Conservation (phyloP, 345 rosid genomes). For the Physaria fendleri region DNA sequence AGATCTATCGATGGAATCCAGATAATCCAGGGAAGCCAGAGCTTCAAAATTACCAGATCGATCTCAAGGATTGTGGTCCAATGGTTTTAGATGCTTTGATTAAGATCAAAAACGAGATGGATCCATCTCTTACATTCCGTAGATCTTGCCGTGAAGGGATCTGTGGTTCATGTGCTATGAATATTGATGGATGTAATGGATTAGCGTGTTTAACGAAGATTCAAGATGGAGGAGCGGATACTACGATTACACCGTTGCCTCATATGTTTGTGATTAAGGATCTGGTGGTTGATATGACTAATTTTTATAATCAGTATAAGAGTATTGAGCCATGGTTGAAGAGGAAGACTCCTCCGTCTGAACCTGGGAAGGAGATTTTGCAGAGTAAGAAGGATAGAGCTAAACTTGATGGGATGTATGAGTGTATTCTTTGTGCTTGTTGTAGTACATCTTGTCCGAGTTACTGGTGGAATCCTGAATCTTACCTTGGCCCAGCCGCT, state of each 20-base stretch:
- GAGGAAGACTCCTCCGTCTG: constrained; percentile 68
- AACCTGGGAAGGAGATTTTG: constrained; percentile 71
- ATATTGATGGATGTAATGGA: constrained; percentile 95
- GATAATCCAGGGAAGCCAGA: constrained; percentile 73
- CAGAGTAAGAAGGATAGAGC: constrained; percentile 94
- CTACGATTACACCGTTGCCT: constrained; percentile 79
- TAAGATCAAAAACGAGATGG: constrained; percentile 97
- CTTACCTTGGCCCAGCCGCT: constrained; percentile 94
- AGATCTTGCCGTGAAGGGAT: constrained; percentile 98
- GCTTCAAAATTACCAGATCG: constrained; percentile 65
- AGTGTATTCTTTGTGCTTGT: constrained; percentile 93
- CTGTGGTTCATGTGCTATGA: constrained; percentile 98
- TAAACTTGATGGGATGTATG: constrained; percentile 98
- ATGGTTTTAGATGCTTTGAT: constrained; percentile 95
- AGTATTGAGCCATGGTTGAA: constrained; percentile 99
- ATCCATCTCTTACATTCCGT: constrained; percentile 87
- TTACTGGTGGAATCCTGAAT: constrained; percentile 99
- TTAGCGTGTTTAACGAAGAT: constrained; percentile 92
- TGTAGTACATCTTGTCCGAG: constrained; percentile 98
- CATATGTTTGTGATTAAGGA: constrained; percentile 98
- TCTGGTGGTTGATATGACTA: constrained; percentile 95
- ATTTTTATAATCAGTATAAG: constrained; percentile 94
- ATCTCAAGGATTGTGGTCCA: constrained; percentile 89
- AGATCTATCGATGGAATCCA: constrained; percentile 96
- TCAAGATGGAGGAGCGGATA: constrained; percentile 23